Evolutionary conservation across 2,329 filamentous ascomycete species (phyloP).

Genomic region (Fusarium chaquense): DNA sequence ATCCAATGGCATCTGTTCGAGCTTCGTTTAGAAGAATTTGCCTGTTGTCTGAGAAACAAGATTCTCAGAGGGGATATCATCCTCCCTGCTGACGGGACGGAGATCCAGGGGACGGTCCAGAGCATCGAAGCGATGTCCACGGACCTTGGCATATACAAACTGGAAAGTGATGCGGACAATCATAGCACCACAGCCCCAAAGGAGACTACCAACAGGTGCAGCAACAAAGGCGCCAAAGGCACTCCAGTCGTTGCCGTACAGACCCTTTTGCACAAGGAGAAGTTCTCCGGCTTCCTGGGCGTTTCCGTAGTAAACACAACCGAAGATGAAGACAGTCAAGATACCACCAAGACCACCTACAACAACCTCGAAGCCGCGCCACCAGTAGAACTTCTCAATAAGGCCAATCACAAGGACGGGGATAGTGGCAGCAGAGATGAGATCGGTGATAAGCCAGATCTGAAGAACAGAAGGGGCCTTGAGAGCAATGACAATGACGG

Average conservation of each 20-base stretch:
- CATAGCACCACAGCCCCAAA: slow-evolving; percentile 77
- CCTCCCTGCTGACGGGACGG: slow-evolving; percentile 47
- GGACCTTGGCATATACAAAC: slow-evolving; percentile 67
- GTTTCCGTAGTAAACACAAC: slow-evolving; percentile 80
- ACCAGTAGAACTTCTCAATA: slow-evolving; percentile 76
- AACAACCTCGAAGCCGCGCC: slow-evolving; percentile 84
- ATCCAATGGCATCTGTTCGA: slow-evolving; percentile 18
- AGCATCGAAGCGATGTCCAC: slow-evolving; percentile 73
- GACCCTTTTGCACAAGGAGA: slow-evolving; percentile 76
- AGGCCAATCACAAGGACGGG: slow-evolving; percentile 82
- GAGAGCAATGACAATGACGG: slow-evolving; percentile 78
- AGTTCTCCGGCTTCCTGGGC: slow-evolving; percentile 73
- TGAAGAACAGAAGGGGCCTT: slow-evolving; percentile 80
- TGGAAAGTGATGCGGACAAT: slow-evolving; percentile 69
- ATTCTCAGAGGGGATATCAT: slow-evolving; percentile 46
- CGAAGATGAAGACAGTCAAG: slow-evolving; percentile 84
- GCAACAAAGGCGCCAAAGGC: slow-evolving; percentile 86
- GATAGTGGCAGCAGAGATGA: slow-evolving; percentile 81
- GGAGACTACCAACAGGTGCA: slow-evolving; percentile 78
- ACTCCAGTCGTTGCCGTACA: slow-evolving; percentile 84
- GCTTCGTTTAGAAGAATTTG: slow-evolving; percentile 65
- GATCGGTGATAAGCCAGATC: slow-evolving; percentile 85
- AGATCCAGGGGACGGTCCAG: slow-evolving; percentile 66
- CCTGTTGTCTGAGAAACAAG: slow-evolving; percentile 56
- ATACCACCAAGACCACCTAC: slow-evolving; percentile 82